A percentile compares a stretch with the other conserved stretches of the same genome.
Conservation (phyloP, 129 eudicot species). For the Logfia minima region DNA sequence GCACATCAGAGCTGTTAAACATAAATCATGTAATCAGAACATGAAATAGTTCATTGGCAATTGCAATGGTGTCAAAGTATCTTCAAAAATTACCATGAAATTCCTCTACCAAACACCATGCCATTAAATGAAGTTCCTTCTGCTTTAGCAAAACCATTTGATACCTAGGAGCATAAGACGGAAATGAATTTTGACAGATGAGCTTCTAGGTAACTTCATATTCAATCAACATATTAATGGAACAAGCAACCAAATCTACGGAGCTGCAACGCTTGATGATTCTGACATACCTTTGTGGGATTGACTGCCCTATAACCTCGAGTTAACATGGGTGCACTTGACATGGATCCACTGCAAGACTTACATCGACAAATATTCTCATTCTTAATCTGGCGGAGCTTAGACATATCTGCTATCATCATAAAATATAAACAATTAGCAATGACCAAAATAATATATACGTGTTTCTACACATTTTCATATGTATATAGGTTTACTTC, state of each 20-base stretch:
- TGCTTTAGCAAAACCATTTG: conserved; percentile 34
- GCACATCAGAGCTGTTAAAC: conserved; percentile 49
- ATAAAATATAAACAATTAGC: neutral
- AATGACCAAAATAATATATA: neutral
- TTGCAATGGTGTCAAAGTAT: conserved; percentile 9
- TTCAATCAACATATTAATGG: conserved; percentile 12
- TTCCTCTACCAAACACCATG: conserved; percentile 43
- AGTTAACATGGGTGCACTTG: conserved; percentile 33
- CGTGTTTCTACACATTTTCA: neutral
- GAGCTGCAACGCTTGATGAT: conserved; percentile 2
- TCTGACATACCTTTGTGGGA: conserved; percentile 39
- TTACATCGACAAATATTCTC: conserved; percentile 40
- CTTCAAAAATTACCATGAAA: conserved; percentile 42
- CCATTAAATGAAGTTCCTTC: conserved; percentile 38
- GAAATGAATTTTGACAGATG: neutral
- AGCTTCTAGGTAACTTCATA: conserved; percentile 3
- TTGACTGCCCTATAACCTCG: conserved; percentile 43
- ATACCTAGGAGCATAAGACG: conserved; percentile 24
- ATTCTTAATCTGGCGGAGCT: conserved; percentile 35
- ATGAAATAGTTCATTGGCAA: conserved; percentile 6
- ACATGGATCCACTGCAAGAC: conserved; percentile 41
- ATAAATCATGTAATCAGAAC: conserved; percentile 21
- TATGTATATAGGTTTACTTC: neutral
- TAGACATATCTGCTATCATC: conserved; percentile 38
- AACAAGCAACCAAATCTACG: conserved; percentile 15